Evolutionary conservation across 345 rosid genomes (phyloP), one percentile per base, ranked within the genome.

Genomic region (Aquilaria malaccensis): DNA sequence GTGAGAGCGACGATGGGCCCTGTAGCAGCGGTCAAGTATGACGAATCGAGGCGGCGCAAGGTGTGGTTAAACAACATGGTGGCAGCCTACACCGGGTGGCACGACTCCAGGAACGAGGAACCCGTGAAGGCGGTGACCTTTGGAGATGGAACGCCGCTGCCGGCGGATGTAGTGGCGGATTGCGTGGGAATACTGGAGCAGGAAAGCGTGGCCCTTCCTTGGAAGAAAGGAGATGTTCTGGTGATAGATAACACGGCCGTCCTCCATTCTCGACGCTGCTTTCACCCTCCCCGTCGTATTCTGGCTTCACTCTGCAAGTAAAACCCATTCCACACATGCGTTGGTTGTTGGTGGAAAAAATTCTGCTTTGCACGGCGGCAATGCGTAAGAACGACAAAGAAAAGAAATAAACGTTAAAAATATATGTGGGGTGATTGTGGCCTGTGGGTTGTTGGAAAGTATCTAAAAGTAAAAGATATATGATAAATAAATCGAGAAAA

Each of bases 11-110:
- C 79, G 56, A 89, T 81, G 85, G 97, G 95, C 50, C 97, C 97
- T 6, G 79, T 89, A n/a, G 89, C 89, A 2, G 97, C 85, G 6
- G 65, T 87, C 59, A 90, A 85, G 45, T 60, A 51, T 3, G 92
- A 90, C 59, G 6, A 78, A 66, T 71, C 77, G 1, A 80, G 88
- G 70, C 73, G 78, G 37, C 83, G 88, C 2, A 87, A 90, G 77
- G 77, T 80, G 5, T 90, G 97, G 97, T 85, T 90, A 67, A 87
- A 87, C 50, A 83, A 90, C 72, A 83, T 90, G 90, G 95, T 85
- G 48, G 88, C 92, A 32, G 95, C 90, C n/a, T 85, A 83, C 62
- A 85, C 84, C 0, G 95, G 95, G 2, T 83, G 97, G 97, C 69
- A 85, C 65, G 90, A 87, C 60, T 70, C 55, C 13, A 66, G 85